These are phyloP conservation scores for Gnomoniopsis sp. DNA, from an alignment of 2,329 filamentous ascomycete genomes.

Conservation along the genomic window DNA sequence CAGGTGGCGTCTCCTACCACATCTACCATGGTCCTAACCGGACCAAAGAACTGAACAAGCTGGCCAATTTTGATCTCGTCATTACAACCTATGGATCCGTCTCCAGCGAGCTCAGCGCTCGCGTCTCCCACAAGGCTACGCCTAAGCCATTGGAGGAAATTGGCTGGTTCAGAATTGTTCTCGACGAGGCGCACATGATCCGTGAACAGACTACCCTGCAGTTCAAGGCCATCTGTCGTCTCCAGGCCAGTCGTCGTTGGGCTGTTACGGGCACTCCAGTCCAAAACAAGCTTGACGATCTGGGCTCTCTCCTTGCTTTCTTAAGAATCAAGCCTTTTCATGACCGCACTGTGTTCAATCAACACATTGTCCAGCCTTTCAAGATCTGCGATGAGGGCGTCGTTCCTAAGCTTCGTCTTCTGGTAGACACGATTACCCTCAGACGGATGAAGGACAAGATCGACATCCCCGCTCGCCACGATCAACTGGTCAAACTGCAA, in stretches of 20 bases:
- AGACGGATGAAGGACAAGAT: conserved; percentile 91
- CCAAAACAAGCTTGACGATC: conserved; percentile 88
- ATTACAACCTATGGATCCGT: conserved; percentile 92
- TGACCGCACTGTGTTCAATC: conserved; percentile 69
- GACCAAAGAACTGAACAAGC: conserved; percentile 62
- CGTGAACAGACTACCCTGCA: conserved; percentile 78
- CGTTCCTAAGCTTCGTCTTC: conserved; percentile 76
- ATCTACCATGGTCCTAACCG: conserved; percentile 84
- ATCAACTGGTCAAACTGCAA: conserved; percentile 68
- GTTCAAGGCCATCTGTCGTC: conserved; percentile 77
- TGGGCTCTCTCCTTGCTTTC: conserved; percentile 83
- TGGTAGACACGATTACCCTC: conserved; percentile 93
- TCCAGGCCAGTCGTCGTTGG: conserved; percentile 83
- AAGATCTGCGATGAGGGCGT: conserved; percentile 83
- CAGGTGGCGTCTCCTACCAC: conserved; percentile 65
- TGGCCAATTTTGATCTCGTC: conserved; percentile 76
- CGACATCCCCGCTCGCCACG: conserved; percentile 70
- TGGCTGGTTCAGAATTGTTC: conserved; percentile 89
- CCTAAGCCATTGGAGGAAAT: conserved; percentile 68
- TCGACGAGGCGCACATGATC: conserved; percentile 94
- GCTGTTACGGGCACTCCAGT: conserved; percentile 96
- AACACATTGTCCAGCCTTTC: conserved; percentile 80
- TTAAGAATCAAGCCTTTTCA: conserved; percentile 83
- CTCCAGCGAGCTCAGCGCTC: conserved; percentile 69
- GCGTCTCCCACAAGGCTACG: conserved; percentile 58